phyloP scores from a whole-genome alignment of 1,139 yeast genomes.

The Hyphopichia pseudoburtonii region DNA sequence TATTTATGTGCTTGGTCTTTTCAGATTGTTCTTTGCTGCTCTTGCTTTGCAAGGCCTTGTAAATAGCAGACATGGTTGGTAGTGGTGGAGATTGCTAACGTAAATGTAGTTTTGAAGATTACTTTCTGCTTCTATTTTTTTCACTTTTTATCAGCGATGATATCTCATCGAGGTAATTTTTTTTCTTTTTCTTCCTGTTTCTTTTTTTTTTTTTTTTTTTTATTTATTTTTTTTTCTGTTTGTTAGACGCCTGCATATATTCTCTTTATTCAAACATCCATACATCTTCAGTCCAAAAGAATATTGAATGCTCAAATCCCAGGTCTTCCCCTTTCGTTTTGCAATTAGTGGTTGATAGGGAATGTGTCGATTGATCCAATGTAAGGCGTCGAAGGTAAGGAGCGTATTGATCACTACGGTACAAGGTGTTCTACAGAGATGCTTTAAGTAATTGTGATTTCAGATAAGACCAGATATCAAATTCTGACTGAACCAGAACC shows the following conservation, averaged over 20 bases:
- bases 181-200: not conserved
- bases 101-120: not conserved
- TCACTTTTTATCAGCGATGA: not conserved
- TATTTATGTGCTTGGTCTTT: conserved; percentile 59
- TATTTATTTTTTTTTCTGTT: not conserved
- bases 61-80: conserved; percentile 55
- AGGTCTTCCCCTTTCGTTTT: too few species aligned
- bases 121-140: not conserved
- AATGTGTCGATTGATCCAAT: too few species aligned
- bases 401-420: too few species aligned
- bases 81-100: not conserved
- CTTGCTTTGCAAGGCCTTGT: conserved; percentile 65
- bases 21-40: conserved; percentile 44
- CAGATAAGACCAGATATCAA: too few species aligned
- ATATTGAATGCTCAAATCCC: too few species aligned
- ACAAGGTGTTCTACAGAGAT: too few species aligned
- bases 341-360: too few species aligned
- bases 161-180: not conserved
- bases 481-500: too few species aligned
- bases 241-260: not conserved
- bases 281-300: too few species aligned
- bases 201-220: not conserved
- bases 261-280: too few species aligned
- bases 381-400: too few species aligned
- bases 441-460: too few species aligned